Evolutionary conservation across 192 early-diverging fungal genomes (phyloP), one percentile per base, ranked within the genome.

Genomic region (Umbelopsis vinacea): DNA sequence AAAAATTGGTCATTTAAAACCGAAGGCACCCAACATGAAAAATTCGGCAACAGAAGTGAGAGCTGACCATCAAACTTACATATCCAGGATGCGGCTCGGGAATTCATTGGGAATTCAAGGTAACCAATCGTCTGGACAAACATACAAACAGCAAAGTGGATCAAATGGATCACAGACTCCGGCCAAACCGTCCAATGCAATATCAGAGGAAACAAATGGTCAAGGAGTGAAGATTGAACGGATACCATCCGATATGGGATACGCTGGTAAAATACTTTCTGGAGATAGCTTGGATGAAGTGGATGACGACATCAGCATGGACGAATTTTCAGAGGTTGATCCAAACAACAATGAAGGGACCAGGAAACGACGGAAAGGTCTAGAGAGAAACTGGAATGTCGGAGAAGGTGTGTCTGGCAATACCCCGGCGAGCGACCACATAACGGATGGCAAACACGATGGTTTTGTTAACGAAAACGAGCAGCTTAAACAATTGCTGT

Each of bases 1-100:
- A 29, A 77, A 78, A 26, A 45, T 82, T 19, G 48, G 50, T 9
- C 43, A 57, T 11, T 48, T 79, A 8, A 52, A 57, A 19, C 29
- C 52, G 23, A 48, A 66, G 45, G 26, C 19, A 22, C 29, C 33
- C 37, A 69, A 60, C 63, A 1, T 9, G 52, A 40, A 21, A 9
- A 54, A 19, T 11, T 21, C 22, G 15, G 2, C 10, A 26, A 2
- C 14, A 29, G 26, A 40, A 37, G 10, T 38, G 38, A 26, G 63
- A 43, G 40, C 40, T 43, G 40, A 43, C 11, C 33, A 14, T 24
- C 50, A 7, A 2, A 33, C 12, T 26, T 21, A 26, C 48, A 63
- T 63, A 12, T 26, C 57, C 6, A 22, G 57, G 12, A 63, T 63
- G 57, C 57, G 57, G 7, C n/a, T 63, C 2, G 52, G 46, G 33